Percentiles rank a stretch among this genome's conserved stretches.
phyloP scores from a whole-genome alignment of 225 moss, liverwort and hornwort genomes.

The Sphagnum tenellum region DNA sequence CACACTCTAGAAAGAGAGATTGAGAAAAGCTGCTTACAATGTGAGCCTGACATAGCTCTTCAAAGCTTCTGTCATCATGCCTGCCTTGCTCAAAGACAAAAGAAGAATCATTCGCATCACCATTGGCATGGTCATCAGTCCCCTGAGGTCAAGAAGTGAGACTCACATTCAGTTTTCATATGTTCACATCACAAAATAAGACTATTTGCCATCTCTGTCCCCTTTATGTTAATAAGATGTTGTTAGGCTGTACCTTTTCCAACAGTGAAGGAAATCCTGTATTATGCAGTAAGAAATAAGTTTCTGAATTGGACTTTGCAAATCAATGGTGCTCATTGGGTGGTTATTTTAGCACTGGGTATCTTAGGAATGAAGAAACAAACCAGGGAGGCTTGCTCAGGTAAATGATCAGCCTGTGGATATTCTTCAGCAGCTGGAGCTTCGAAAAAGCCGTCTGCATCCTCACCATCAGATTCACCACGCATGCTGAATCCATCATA shows the following conservation, averaged over 20 bases:
- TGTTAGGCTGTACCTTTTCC: background rate
- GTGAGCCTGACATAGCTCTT: conserved; percentile 47
- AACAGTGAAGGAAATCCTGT: too few species aligned
- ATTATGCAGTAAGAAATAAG: too few species aligned
- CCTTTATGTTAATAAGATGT: conserved; percentile 5
- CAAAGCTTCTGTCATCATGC: conserved; percentile 15
- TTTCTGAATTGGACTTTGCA: too few species aligned
- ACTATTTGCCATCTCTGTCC: conserved; percentile 13
- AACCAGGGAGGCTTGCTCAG: background rate
- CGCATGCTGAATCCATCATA: background rate
- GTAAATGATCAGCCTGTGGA: conserved; percentile 3
- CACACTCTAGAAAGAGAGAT: background rate
- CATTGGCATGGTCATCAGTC: background rate
- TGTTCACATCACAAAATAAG: too few species aligned
- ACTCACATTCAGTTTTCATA: too few species aligned
- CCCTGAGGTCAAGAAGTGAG: background rate
- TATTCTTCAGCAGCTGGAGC: conserved; percentile 4
- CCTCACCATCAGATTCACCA: conserved; percentile 11
- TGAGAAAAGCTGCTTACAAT: conserved; percentile 15
- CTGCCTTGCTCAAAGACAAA: background rate
- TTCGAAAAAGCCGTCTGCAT: background rate
- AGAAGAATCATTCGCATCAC: background rate
- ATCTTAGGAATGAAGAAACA: too few species aligned
- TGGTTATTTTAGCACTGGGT: too few species aligned
- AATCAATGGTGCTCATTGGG: too few species aligned